Evolutionary conservation across 805 yeast genomes (phyloP).

Genomic region (Ogataea degrootiae): DNA sequence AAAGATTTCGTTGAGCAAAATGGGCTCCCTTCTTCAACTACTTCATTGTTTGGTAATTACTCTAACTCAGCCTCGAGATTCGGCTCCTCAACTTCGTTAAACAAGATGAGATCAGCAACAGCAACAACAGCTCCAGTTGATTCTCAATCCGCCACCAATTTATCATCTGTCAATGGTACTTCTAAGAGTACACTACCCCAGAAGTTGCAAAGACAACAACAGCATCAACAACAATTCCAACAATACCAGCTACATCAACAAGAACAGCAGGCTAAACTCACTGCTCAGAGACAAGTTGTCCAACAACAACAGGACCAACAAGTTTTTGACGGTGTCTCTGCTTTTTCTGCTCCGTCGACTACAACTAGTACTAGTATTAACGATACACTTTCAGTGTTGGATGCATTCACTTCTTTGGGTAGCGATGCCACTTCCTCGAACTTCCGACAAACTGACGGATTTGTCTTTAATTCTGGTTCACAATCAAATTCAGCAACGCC

Average conservation of each 20-base stretch:
- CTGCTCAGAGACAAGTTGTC: not conserved
- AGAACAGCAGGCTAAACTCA: constrained; percentile 1
- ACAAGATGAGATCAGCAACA: constrained; percentile 2
- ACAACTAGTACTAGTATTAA: not conserved
- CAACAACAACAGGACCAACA: not conserved
- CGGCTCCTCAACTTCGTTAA: constrained; percentile 11
- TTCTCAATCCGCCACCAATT: constrained; percentile 11
- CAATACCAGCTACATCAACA: constrained; percentile 1
- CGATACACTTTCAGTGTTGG: not conserved
- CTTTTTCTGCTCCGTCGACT: not conserved
- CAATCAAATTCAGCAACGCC: constrained; percentile 1
- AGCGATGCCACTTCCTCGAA: too few relatives aligned
- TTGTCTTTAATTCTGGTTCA: not conserved
- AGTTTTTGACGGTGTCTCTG: not conserved
- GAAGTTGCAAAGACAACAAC: not conserved
- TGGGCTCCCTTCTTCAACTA: constrained; percentile 14
- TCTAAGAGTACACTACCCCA: not conserved
- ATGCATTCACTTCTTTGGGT: not conserved
- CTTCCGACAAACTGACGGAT: too few relatives aligned
- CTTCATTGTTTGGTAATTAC: constrained; percentile 13
- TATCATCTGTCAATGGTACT: constrained; percentile 11
- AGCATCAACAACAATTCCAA: constrained; percentile 1
- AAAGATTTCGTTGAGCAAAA: constrained; percentile 5
- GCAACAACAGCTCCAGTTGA: not conserved
- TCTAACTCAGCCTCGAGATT: constrained; percentile 4